These are phyloP conservation scores for Acanthamoeba lenticulata DNA, from an alignment of 208 protist species.

Conservation along the genomic window DNA sequence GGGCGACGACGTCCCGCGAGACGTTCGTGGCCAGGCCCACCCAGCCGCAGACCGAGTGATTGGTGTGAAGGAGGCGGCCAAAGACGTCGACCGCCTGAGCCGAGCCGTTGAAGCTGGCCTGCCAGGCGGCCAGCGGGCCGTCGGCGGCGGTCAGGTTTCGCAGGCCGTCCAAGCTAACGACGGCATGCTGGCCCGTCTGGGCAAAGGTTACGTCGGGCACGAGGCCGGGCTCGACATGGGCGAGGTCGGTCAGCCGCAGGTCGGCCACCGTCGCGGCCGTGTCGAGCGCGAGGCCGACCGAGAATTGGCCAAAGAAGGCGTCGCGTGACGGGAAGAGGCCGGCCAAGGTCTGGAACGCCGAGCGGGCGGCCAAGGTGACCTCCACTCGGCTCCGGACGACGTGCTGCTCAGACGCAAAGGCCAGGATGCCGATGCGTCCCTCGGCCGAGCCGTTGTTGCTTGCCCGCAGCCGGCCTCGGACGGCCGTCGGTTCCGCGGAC, in stretches of 20 bases:
- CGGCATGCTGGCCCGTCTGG: neutral
- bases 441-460: neutral
- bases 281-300: neutral
- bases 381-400: neutral
- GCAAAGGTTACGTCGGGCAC: neutral
- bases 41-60: slow-evolving; percentile 29
- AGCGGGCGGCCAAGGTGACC: neutral
- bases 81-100: neutral
- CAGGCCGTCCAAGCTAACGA: neutral
- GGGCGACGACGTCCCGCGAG: neutral
- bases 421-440: neutral
- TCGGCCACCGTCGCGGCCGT: neutral
- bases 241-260: neutral
- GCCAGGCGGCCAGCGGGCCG: neutral
- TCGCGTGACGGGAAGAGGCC: neutral
- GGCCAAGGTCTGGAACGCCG: neutral
- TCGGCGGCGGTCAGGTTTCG: neutral
- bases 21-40: slow-evolving; percentile 19
- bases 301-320: neutral
- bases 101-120: neutral
- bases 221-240: neutral
- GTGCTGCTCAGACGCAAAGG: neutral
- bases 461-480: neutral
- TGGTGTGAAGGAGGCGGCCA: neutral
- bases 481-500: neutral